These are phyloP conservation scores for Tricholoma bakamatsutake DNA, from an alignment of 768 basidiomycete species.

Conservation along the genomic window DNA sequence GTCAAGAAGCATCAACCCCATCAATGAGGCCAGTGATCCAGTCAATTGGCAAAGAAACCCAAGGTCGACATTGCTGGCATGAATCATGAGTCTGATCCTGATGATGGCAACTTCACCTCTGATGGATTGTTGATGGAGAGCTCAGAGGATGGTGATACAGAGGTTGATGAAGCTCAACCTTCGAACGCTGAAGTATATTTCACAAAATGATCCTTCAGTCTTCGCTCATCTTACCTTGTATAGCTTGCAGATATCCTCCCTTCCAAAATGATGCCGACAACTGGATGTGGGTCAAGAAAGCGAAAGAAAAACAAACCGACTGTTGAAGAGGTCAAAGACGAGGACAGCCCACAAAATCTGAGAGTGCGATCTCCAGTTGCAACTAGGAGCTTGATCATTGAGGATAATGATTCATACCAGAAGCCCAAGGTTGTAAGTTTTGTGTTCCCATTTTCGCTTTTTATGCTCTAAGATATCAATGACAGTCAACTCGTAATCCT, in stretches of 20 bases:
- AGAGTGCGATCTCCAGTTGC: background rate
- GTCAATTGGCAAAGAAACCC: background rate
- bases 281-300: background rate
- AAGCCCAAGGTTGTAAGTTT: background rate
- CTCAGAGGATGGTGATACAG: background rate
- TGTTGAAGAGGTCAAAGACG: background rate
- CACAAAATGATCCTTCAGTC: background rate
- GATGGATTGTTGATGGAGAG: background rate
- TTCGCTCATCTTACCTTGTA: background rate
- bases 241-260: background rate
- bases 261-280: background rate
- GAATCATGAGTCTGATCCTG: background rate
- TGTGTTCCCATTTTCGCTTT: background rate
- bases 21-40: background rate
- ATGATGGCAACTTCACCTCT: background rate
- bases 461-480: background rate
- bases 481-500: constrained; percentile 2
- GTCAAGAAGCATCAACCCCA: background rate
- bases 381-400: background rate
- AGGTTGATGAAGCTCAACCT: background rate
- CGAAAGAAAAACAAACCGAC: background rate
- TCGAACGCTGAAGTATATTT: background rate
- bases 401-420: background rate
- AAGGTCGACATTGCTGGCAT: background rate
- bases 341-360: background rate